These are phyloP conservation scores for Tylopilus subfusipes DNA, from an alignment of 768 basidiomycete species.

Conservation along the genomic window DNA sequence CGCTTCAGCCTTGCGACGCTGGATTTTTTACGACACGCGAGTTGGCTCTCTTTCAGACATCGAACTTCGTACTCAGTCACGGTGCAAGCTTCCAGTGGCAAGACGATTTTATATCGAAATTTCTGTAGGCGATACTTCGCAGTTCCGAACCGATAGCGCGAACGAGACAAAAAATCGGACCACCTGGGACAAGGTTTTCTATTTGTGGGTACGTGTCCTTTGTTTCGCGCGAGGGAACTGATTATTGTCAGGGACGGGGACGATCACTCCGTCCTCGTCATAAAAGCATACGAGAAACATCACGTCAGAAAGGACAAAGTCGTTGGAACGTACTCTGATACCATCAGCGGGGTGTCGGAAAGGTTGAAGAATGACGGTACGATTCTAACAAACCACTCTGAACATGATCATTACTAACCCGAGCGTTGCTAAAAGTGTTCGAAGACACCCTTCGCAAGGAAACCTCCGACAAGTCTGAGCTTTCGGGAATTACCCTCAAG, in stretches of 20 bases:
- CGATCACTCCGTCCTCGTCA: background rate
- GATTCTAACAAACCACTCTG: background rate
- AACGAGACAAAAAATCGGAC: background rate
- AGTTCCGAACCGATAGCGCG: background rate
- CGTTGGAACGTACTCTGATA: background rate
- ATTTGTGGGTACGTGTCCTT: background rate
- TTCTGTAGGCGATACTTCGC: background rate
- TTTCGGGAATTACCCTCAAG: background rate
- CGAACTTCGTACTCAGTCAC: background rate
- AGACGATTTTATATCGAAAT: background rate
- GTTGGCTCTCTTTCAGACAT: slow-evolving; percentile 1
- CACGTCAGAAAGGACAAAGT: too few species aligned
- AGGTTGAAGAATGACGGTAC: slow-evolving; percentile 2
- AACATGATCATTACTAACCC: background rate
- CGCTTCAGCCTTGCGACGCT: background rate
- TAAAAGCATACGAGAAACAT: background rate
- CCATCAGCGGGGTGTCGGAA: background rate
- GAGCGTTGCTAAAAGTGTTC: background rate
- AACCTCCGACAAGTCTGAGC: background rate
- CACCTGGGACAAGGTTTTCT: background rate
- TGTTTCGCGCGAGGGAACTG: background rate
- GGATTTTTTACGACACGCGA: too few species aligned
- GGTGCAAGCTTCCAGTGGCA: background rate
- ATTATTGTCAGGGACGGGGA: background rate
- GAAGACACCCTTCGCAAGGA: background rate